phyloP scores from a whole-genome alignment of 164 flowering plant species.

The Magnolia sinica region DNA sequence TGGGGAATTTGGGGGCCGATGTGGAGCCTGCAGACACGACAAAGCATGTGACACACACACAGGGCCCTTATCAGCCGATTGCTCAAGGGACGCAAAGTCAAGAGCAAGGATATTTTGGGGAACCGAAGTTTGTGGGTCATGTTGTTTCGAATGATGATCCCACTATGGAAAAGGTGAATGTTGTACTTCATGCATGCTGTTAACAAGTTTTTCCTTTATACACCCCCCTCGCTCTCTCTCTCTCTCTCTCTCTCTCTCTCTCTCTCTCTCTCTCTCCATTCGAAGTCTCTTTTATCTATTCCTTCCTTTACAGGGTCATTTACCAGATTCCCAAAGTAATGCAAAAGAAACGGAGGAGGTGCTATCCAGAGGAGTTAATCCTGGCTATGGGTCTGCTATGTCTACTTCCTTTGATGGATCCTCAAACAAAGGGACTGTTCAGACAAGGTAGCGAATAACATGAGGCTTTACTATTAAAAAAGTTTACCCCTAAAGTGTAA shows the following conservation, averaged over 20 bases:
- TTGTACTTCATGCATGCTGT: not conserved
- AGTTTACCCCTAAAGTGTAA: too few species aligned
- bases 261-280: not conserved
- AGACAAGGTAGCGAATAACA: constrained; percentile 40
- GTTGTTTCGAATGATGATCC: constrained; percentile 21
- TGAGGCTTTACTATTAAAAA: not conserved
- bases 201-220: too few species aligned
- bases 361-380: constrained; percentile 28
- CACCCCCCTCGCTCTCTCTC: not conserved
- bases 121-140: constrained; percentile 38
- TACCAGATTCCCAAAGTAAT: constrained; percentile 39
- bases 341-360: constrained; percentile 29
- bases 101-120: constrained; percentile 38
- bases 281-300: constrained; percentile 9
- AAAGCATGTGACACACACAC: constrained; percentile 31
- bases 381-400: constrained; percentile 26
- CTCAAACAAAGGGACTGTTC: constrained; percentile 28
- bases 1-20: constrained; percentile 69
- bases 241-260: not conserved
- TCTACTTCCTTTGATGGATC: constrained; percentile 39
- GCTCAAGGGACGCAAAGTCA: constrained; percentile 29
- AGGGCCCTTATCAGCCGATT: constrained; percentile 30
- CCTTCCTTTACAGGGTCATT: constrained; percentile 28
- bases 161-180: constrained; percentile 54
- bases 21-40: constrained; percentile 35